Conservation (phyloP, 2,329 filamentous ascomycete genomes). For the Calonectria pauciramosa region DNA sequence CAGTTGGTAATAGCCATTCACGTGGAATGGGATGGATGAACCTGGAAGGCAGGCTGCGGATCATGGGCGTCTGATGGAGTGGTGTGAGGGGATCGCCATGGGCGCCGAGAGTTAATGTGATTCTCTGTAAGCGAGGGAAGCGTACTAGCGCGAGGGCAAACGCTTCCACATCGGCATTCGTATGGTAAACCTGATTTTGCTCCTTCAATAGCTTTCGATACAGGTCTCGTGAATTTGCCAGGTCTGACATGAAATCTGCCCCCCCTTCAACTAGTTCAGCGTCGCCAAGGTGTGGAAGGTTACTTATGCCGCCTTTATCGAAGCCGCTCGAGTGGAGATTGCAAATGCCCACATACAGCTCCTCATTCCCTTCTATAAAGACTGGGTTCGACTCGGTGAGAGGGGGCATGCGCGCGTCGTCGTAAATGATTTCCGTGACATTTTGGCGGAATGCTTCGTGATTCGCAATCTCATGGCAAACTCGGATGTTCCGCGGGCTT, state of each 20-base stretch:
- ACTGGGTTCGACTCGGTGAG: too few species aligned
- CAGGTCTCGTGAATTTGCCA: neutral
- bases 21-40: neutral
- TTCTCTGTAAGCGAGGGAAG: neutral
- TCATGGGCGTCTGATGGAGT: neutral
- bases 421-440: conserved; percentile 57
- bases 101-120: neutral
- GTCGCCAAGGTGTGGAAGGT: neutral
- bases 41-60: neutral
- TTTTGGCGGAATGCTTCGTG: conserved; percentile 49
- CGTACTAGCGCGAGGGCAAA: neutral
- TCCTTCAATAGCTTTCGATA: neutral
- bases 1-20: neutral
- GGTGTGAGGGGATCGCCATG: neutral
- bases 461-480: conserved; percentile 53
- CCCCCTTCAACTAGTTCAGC: neutral
- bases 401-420: conserved; percentile 42
- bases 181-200: neutral
- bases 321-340: neutral
- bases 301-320: neutral
- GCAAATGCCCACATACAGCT: neutral
- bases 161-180: neutral
- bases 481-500: conserved; percentile 53
- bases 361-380: neutral
- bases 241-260: neutral